These are phyloP conservation scores for Anastatica hierochuntica DNA, from an alignment of 345 rosid species.

Conservation along the genomic window DNA sequence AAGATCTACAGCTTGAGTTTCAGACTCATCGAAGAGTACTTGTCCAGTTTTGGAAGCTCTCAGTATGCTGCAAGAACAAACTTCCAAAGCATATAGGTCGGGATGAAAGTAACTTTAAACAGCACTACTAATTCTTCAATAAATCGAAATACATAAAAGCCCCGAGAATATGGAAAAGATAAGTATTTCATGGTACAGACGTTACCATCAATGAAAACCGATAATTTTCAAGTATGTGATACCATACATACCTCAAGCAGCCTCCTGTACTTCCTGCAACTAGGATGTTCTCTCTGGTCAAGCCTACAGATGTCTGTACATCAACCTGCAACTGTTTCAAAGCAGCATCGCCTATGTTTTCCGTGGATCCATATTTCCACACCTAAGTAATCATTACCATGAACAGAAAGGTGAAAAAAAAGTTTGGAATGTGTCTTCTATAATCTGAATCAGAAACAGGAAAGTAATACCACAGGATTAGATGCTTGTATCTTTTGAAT, in stretches of 20 bases:
- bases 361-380: slow-evolving; percentile 45
- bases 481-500: slow-evolving; percentile 49
- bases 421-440: too few relatives aligned
- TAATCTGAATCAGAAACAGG: too few relatives aligned
- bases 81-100: slow-evolving; percentile 31
- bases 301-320: slow-evolving; percentile 46
- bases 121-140: neutral
- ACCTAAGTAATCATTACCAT: slow-evolving; percentile 15
- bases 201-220: too few relatives aligned
- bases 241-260: slow-evolving; percentile 45
- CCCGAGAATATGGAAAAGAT: too few relatives aligned
- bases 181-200: neutral
- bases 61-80: slow-evolving; percentile 57
- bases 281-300: slow-evolving; percentile 31
- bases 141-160: neutral
- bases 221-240: too few relatives aligned
- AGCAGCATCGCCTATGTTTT: slow-evolving; percentile 33
- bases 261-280: slow-evolving; percentile 48
- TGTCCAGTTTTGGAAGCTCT: slow-evolving; percentile 46
- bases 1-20: slow-evolving; percentile 3
- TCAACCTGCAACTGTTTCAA: slow-evolving; percentile 35
- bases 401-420: slow-evolving; percentile 1
- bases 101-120: slow-evolving; percentile 5
- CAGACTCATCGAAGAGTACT: slow-evolving; percentile 20
- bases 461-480: slow-evolving; percentile 61